Percentiles rank a stretch among this genome's conserved stretches.
These are phyloP conservation scores for Emydomyces testavorans DNA, from an alignment of 2,329 filamentous ascomycete genomes.

Conservation along the genomic window DNA sequence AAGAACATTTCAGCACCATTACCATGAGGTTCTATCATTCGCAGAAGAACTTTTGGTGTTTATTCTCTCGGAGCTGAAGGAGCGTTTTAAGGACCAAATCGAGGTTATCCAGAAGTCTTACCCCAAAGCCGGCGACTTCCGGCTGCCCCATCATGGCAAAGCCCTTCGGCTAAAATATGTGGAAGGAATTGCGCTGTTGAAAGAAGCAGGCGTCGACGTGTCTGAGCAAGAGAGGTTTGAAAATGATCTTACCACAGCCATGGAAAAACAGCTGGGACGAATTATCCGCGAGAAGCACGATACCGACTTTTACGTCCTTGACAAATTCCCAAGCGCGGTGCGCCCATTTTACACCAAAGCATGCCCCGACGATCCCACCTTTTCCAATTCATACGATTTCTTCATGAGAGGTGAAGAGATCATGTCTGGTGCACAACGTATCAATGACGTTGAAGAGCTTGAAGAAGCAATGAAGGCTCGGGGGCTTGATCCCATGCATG, in stretches of 20 bases:
- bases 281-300: constrained; percentile 79
- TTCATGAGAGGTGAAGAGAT: constrained; percentile 62
- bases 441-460: constrained; percentile 50
- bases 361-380: constrained; percentile 52
- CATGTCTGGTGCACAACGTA: constrained; percentile 55
- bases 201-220: constrained; percentile 41
- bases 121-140: constrained; percentile 41
- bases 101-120: constrained; percentile 39
- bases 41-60: constrained; percentile 41
- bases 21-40: constrained; percentile 42
- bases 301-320: constrained; percentile 92
- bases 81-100: constrained; percentile 36
- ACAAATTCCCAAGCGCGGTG: constrained; percentile 85
- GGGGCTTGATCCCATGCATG: constrained; percentile 47
- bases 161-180: constrained; percentile 41
- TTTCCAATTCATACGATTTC: constrained; percentile 59
- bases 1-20: constrained; percentile 40
- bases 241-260: constrained; percentile 38
- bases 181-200: constrained; percentile 38
- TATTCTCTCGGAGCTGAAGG: constrained; percentile 38
- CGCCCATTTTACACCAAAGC: constrained; percentile 89
- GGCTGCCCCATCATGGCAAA: constrained; percentile 39
- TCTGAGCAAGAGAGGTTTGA: constrained; percentile 40
- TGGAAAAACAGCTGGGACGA: constrained; percentile 61
- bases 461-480: constrained; percentile 48